Conservation (phyloP, 805 yeast genomes). For the Teunomyces pallodes region DNA sequence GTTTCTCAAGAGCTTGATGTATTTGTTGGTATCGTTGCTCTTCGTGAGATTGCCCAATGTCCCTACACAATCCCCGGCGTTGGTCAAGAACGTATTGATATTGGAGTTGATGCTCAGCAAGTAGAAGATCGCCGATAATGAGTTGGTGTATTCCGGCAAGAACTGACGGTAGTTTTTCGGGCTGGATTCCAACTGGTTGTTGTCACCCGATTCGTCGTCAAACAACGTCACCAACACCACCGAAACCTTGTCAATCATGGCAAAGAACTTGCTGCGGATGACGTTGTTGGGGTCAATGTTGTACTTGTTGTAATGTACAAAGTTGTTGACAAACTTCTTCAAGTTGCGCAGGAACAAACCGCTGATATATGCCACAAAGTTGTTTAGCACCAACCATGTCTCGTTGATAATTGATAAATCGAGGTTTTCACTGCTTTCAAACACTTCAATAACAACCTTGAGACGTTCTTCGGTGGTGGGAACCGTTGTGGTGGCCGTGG, state of each 20-base stretch:
- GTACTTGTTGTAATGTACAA: slow-evolving; percentile 29
- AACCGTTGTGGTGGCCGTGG: slow-evolving; percentile 23
- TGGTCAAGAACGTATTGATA: slow-evolving; percentile 27
- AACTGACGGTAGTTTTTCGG: slow-evolving; percentile 35
- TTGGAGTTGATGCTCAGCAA: slow-evolving; percentile 26
- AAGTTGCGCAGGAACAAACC: slow-evolving; percentile 28
- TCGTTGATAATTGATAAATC: slow-evolving; percentile 42
- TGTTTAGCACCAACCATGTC: slow-evolving; percentile 41
- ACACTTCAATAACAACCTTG: slow-evolving; percentile 26
- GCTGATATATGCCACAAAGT: slow-evolving; percentile 33
- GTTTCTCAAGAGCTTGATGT: slow-evolving; percentile 32
- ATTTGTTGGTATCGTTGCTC: slow-evolving; percentile 35
- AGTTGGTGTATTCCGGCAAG: slow-evolving; percentile 40
- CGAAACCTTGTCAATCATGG: slow-evolving; percentile 24
- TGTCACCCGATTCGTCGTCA: slow-evolving; percentile 21
- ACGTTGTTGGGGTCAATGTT: slow-evolving; percentile 30
- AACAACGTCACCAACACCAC: slow-evolving; percentile 28
- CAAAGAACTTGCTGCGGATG: slow-evolving; percentile 25
- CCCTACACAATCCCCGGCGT: slow-evolving; percentile 30
- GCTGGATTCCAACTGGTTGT: slow-evolving; percentile 34
- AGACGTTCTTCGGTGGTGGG: slow-evolving; percentile 27
- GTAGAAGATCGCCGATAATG: slow-evolving; percentile 39
- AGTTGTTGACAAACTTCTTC: slow-evolving; percentile 36
- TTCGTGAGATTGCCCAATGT: slow-evolving; percentile 32
- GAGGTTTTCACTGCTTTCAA: slow-evolving; percentile 37